Evolutionary conservation across 495 filamentous ascomycete species (phyloP), one percentile per base, ranked within the genome.

Genomic region (Neurospora hispaniola): DNA sequence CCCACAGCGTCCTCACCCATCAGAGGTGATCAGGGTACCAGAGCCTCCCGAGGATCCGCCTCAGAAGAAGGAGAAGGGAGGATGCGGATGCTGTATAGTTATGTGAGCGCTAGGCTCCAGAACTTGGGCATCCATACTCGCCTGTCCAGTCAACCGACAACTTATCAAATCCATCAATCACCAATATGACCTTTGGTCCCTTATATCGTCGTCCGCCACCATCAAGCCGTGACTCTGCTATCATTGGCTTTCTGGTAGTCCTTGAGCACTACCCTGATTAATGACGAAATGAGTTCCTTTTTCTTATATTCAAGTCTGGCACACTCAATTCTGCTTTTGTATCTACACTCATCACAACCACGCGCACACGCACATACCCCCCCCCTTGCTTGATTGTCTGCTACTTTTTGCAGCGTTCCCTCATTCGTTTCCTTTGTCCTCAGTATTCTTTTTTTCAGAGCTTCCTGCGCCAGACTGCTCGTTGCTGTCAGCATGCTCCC

Each of bases 71-170:
- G 83, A 83, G 74, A 82, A 84, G 73, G 80, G 74, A 14, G 85
- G 86, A 1, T 88, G 86, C 42, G 86, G 84, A 42, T 88, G 86
- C 76, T 88, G 86, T 73, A 76, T 86, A 48, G 81, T 88, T 42
- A 88, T 88, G 86, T 88, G 77, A 84, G 23, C 27, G 23, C 27
- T 66, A 66, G 23, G 54, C 27, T 66, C 54, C 54, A 66, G 27
- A 66, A 31, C 27, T 38, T 66, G 12, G 27, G 6, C 27, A 38
- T 66, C 54, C 54, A 66, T 38, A 66, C 27, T 46, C 23, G 69
- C 43, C 69, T 20, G 10, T 46, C 5, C 12, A 20, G 35, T 70
- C 69, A 46, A 44, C 69, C 69, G 18, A 70, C 35, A 40, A 70
- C 35, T 14, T 12, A 70, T 44, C 35, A 44, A 40, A 70, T 23